Evolutionary conservation across 2,329 filamentous ascomycete genomes (phyloP), one percentile per base, ranked within the genome.

Genomic region (Elsinoe necatrix): DNA sequence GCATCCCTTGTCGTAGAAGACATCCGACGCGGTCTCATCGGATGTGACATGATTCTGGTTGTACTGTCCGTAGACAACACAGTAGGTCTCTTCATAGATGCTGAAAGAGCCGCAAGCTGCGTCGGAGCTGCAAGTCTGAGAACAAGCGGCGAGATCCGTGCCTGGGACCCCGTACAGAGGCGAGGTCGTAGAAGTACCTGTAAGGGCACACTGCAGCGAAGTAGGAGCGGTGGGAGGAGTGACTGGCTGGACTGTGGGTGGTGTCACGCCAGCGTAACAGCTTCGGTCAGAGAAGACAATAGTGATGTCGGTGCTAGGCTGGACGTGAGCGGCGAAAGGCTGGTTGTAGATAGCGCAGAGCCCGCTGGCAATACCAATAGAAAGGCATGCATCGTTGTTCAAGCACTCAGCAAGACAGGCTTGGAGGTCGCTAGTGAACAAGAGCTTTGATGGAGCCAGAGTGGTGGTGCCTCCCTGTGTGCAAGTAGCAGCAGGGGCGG

Each of bases 211-310:
- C 16, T 39, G 14, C 11, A 25, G 4, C 29, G 21, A 4, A 39
- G 29, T 18, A 20, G 48, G 48, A 21, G 48, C 27, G 18, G 31
- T 35, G 7, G 29, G 25, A 4, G 48, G 16, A 14, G 29, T 39
- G 4, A 21, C 14, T 25, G 48, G 25, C 21, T 27, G 48, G 9
- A 21, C 8, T 12, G 25, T 34, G 14, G 29, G 25, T 12, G 48
- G 48, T 2, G 48, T 39, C 14, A 48, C 25, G n/a, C 20, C 48
- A 12, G 48, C n/a, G 48, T 35, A 52, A 29, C 48, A 52, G 48
- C 48, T 52, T 14, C 34, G 29, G 31, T 52, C 48, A 14, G 48
- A 52, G 20, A 52, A 52, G 12, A 52, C 48, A 20, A 52, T 52
- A 18, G 29, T 37, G 14, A 5, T 39, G 48, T 39, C 29, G 7